A percentile compares a stretch with the other conserved stretches of the same genome.
Conservation (phyloP, 2,329 filamentous ascomycete species). For the Acarospora socialis region DNA sequence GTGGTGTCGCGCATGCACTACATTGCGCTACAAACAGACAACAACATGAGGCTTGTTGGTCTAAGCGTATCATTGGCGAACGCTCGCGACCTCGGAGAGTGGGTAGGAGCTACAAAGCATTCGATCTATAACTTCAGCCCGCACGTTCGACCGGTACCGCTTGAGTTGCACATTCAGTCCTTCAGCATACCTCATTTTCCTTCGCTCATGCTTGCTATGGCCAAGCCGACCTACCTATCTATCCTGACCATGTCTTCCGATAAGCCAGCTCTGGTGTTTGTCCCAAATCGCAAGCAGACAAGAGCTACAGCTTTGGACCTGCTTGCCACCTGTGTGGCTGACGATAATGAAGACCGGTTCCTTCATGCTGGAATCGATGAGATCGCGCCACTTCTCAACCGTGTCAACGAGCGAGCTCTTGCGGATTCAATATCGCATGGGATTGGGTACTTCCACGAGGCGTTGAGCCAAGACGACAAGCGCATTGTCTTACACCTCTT, state of each 20-base stretch:
- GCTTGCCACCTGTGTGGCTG: slow-evolving; percentile 70
- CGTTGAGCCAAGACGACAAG: slow-evolving; percentile 75
- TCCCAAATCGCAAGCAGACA: slow-evolving; percentile 86
- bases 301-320: slow-evolving; percentile 76
- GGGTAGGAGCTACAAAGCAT: slow-evolving; percentile 95
- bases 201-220: slow-evolving; percentile 97
- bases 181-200: slow-evolving; percentile 95
- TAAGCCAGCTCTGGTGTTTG: slow-evolving; percentile 82
- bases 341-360: slow-evolving; percentile 89
- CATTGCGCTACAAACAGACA: slow-evolving; percentile 76
- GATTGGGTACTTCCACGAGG: slow-evolving; percentile 95
- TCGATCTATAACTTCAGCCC: slow-evolving; percentile 99
- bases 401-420: slow-evolving; percentile 72
- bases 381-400: slow-evolving; percentile 64
- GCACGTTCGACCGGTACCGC: slow-evolving; percentile 69
- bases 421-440: slow-evolving; percentile 85
- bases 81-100: slow-evolving; percentile 86
- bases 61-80: slow-evolving; percentile 87
- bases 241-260: slow-evolving; percentile 78
- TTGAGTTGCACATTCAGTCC: slow-evolving; percentile 89
- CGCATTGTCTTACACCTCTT: slow-evolving; percentile 89
- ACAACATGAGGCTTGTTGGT: slow-evolving; percentile 72
- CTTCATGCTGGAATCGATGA: slow-evolving; percentile 72
- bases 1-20: slow-evolving; percentile 97
- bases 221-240: slow-evolving; percentile 79